A percentile compares a stretch with the other conserved stretches of the same genome.
Conservation (phyloP, 331 rosid species). For the Cydonia oblonga region DNA sequence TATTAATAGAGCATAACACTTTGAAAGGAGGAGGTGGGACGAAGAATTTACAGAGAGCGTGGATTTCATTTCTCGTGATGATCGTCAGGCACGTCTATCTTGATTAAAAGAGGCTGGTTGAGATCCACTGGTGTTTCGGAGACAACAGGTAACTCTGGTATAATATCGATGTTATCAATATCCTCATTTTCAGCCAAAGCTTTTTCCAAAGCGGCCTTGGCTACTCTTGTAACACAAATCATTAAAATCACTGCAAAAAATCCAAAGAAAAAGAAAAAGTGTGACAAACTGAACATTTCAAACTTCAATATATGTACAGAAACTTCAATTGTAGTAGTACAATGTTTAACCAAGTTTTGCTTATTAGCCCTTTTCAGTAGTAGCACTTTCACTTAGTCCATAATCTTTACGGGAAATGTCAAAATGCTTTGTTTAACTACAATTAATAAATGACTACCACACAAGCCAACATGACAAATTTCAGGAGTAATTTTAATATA, state of each 20-base stretch:
- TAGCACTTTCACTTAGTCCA: not conserved
- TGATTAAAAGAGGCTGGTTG: constrained; percentile 71
- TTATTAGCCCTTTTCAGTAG: not conserved
- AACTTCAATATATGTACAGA: not conserved
- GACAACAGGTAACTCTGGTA: constrained; percentile 39
- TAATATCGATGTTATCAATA: constrained; percentile 27
- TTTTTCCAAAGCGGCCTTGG: constrained; percentile 79
- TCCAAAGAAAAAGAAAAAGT: constrained; percentile 4
- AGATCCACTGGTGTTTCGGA: constrained; percentile 43
- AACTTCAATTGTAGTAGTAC: not conserved
- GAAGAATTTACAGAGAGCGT: constrained; percentile 43
- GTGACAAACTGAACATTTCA: not conserved
- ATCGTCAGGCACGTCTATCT: constrained; percentile 46
- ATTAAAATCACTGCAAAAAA: constrained; percentile 66
- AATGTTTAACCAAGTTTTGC: not conserved
- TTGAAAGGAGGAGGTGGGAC: constrained; percentile 12
- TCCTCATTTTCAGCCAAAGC: constrained; percentile 81
- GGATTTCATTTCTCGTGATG: constrained; percentile 41
- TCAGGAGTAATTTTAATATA: not conserved
- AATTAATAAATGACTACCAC: not conserved
- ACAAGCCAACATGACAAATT: not conserved
- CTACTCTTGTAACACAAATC: constrained; percentile 67
- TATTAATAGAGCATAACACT: constrained; percentile 3
- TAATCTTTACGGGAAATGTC: not conserved
- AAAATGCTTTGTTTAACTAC: not conserved